phyloP scores from a whole-genome alignment of 108 stramenopile genomes.

The Skeletonema tropicum region DNA sequence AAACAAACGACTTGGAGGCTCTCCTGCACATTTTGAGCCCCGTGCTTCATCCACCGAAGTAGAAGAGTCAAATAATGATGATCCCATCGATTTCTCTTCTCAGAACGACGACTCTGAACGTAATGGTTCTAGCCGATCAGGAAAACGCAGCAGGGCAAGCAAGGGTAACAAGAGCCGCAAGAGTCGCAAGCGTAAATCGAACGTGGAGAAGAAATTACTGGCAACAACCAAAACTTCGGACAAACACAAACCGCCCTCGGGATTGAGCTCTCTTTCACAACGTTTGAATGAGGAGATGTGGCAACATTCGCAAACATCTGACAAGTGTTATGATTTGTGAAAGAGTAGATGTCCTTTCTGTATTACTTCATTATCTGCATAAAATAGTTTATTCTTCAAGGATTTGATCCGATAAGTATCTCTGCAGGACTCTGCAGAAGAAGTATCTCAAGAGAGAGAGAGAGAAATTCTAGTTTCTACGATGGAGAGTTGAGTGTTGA shows the following conservation, averaged over 20 bases:
- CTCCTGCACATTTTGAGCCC: conserved; percentile 1
- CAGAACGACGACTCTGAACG: not conserved
- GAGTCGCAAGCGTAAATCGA: conserved; percentile 17
- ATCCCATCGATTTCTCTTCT: not conserved
- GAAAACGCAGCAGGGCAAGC: not conserved
- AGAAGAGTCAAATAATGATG: not conserved
- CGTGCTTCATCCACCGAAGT: not conserved
- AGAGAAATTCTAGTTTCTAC: no score
- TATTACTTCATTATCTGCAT: not conserved
- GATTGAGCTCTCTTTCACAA: conserved; percentile 31
- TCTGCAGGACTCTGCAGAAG: no score
- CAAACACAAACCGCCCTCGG: conserved; percentile 25
- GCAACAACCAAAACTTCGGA: conserved; percentile 22
- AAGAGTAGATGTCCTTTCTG: not conserved
- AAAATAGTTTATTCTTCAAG: no score
- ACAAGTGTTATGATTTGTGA: not conserved
- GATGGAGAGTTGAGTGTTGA: no score
- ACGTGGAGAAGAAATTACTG: conserved; percentile 36
- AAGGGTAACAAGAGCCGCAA: not conserved
- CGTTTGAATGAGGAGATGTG: conserved; percentile 34
- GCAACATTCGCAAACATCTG: conserved; percentile 14
- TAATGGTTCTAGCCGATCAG: not conserved
- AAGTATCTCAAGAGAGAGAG: no score
- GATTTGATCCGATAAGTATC: no score
- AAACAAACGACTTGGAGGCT: conserved; percentile 37